Base-by-base conservation (phyloP, 78 protist genomes). In the Chrysochromulina tobinii region DNA sequence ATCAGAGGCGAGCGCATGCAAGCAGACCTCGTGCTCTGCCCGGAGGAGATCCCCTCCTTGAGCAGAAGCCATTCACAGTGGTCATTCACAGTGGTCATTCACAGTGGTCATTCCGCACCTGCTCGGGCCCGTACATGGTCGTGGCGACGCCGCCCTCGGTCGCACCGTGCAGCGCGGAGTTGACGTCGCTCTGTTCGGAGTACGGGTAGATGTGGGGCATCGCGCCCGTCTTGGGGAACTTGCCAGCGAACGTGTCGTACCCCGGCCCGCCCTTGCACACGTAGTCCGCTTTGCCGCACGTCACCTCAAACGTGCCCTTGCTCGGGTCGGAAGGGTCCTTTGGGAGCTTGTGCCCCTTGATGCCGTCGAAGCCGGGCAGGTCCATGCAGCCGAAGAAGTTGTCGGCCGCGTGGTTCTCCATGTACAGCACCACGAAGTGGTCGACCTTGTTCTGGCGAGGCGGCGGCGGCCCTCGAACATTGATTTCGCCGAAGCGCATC, bases 391-490 rank as follows among this genome's bases (percentile, higher is more conserved):
- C 85, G 85, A 77, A 77, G 20, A 77, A 6, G 85, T 77, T 51
- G 85, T 77, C 85, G 85, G 58, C 57, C 27, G 85, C 61, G 85
- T 51, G 85, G 85, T 77, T 77, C 61, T 77, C 85, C 61, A 77
- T 48, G 14, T 21, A 23, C 23, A 77, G 85, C 14, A 77, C 85
- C 25, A 53, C 61, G 27, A 77, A 51, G 85, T 77, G 85, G 64
- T 59, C 64, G 23, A 59, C 64, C 64, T 59, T 59, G 64, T 59
- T 12, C 64, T 59, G 64, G 64, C 64, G 64, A 0, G 64, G 64
- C 64, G 64, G 64, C 64, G 64, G 38, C 23, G 64, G 64, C 23
- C 7, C 7, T 7, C 64, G 64, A 7, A 12, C 23, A 7, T 14
- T 12, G 7, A 7, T 7, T 7, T 12, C 12, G 64, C 64, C 64